Evolutionary conservation across 768 basidiomycete genomes (phyloP), one percentile per base, ranked within the genome.

Genomic region (Leucosporidium yakuticum): DNA sequence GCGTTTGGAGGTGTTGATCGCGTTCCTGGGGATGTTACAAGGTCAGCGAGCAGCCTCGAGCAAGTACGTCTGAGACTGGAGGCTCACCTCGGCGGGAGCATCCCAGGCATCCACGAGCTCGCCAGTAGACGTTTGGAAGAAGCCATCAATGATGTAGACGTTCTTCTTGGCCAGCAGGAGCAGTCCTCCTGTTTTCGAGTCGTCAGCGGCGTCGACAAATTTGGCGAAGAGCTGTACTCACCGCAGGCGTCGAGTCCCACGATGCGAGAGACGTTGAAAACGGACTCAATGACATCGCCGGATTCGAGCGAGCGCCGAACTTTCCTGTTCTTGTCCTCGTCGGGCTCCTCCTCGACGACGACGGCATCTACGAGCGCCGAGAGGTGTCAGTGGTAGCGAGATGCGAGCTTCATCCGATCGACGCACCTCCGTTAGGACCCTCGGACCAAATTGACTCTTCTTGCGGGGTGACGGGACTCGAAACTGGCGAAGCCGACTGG

Each of bases 171-270:
- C 94, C 21, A 93, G 84, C 60, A 97, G 93, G 31, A 97, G 81
- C 12, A 96, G 82, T 0, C 94, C 93, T 65, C 92, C 91, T 88
- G 74, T 48, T 50, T 19, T 29, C 5, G 49, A 50, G 54, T 57
- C 47, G 34, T 67, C 54, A 48, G 54, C 39, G 71, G 23, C 25
- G 36, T n/a, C 27, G 23, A 60, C 32, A 23, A 60, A 44, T 20
- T 69, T 21, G 20, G 39, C 25, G 4, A 44, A 15, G 34, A 36
- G 20, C 23, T 6, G n/a, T 2, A 81, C 88, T 76, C 70, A 93
- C 92, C 91, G 68, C 87, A 91, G 21, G 91, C 90, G 78, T 96
- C 94, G 6, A 97, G 90, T 1, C 93, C 94, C 20, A 86, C 86
- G 59, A 96, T 85, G 19, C 91, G 85, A 9, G 90, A 89, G 57